Conservation (phyloP, 2,329 filamentous ascomycete genomes). For the Clonostachys chloroleuca region DNA sequence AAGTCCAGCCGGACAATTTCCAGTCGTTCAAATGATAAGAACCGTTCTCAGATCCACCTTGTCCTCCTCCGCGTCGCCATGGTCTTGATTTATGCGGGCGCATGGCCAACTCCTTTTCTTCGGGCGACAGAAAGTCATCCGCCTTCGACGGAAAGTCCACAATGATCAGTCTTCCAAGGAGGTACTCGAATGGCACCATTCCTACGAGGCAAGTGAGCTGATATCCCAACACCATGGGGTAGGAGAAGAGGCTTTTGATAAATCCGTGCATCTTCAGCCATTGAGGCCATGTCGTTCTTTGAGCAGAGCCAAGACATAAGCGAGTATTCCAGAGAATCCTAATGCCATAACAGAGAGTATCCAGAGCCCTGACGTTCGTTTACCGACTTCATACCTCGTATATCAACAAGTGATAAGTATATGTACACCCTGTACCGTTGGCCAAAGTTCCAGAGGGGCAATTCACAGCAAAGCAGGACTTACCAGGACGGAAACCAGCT, state of each 20-base stretch:
- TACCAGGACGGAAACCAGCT: constrained; percentile 4
- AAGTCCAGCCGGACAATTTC: constrained; percentile 7
- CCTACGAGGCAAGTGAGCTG: too few species aligned
- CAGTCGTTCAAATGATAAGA: constrained; percentile 3
- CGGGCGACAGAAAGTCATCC: constrained; percentile 4
- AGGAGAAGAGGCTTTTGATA: too few species aligned
- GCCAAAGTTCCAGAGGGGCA: too few species aligned
- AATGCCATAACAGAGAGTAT: constrained; percentile 14
- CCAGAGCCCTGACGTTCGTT: constrained; percentile 35
- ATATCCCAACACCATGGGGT: too few species aligned
- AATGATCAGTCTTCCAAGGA: constrained; percentile 9
- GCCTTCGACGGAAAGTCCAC: constrained; percentile 12
- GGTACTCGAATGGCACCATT: too few species aligned
- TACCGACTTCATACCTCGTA: constrained; percentile 59
- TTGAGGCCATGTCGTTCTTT: constrained; percentile 31
- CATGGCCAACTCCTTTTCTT: constrained; percentile 6
- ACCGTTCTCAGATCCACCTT: constrained; percentile 4
- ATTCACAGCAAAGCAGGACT: too few species aligned
- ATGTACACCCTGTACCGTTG: neutral
- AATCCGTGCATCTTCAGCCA: constrained; percentile 32
- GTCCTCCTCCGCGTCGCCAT: constrained; percentile 6
- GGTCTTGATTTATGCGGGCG: constrained; percentile 7
- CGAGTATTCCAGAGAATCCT: constrained; percentile 13
- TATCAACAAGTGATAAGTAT: constrained; percentile 60
- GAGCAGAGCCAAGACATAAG: constrained; percentile 22